phyloP scores from a whole-genome alignment of 1,284 basidiomycete genomes.

The Cystobasidiaceae sp. region DNA sequence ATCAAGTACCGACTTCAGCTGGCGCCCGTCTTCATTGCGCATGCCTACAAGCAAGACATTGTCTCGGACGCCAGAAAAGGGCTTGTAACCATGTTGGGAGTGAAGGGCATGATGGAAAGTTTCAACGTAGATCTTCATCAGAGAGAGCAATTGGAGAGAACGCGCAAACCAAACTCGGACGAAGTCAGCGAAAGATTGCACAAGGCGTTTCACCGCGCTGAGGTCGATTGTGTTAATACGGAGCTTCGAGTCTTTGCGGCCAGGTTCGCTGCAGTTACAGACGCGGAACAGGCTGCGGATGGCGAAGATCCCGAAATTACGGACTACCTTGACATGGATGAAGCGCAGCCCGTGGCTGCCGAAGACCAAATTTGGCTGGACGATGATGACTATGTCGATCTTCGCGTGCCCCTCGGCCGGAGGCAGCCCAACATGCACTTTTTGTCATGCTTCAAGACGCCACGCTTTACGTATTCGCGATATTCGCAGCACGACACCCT shows the following conservation, averaged over 20 bases:
- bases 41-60: conserved; percentile 77
- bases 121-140: conserved; percentile 91
- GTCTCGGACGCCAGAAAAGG: conserved; percentile 71
- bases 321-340: conserved; percentile 34
- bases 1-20: conserved; percentile 86
- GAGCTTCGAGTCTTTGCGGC: conserved; percentile 75
- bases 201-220: conserved; percentile 89
- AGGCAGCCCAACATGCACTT: conserved; percentile 61
- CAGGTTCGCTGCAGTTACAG: conserved; percentile 66
- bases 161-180: conserved; percentile 47
- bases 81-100: conserved; percentile 69
- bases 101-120: conserved; percentile 73
- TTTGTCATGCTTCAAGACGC: conserved; percentile 67
- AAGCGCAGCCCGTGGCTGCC: conserved; percentile 27
- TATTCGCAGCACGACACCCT: conserved; percentile 39
- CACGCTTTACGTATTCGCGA: conserved; percentile 70
- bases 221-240: conserved; percentile 71
- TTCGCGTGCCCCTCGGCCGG: conserved; percentile 60
- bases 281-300: conserved; percentile 44
- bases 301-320: conserved; percentile 31
- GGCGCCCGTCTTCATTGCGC: conserved; percentile 73
- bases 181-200: conserved; percentile 58
- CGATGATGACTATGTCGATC: conserved; percentile 75
- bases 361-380: conserved; percentile 63
- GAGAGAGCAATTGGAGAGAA: conserved; percentile 67